Evolutionary conservation across 116 monocot species (phyloP).

Genomic region (Zostera marina): DNA sequence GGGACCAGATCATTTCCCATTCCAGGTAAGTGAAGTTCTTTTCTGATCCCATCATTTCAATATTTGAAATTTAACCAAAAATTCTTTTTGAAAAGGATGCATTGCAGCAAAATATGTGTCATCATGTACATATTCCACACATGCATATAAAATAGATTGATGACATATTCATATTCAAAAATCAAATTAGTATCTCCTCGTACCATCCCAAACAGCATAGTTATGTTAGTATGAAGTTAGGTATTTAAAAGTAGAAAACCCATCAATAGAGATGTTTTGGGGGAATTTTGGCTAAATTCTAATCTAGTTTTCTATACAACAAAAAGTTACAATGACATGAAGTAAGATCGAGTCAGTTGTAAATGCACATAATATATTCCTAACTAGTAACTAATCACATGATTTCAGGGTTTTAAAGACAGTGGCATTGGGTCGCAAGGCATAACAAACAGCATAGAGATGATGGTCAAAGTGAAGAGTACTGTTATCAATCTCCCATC

Average conservation of each 20-base stretch:
- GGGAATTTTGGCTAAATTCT: no score
- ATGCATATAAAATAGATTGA: no score
- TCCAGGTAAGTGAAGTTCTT: constrained; percentile 41
- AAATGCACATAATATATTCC: neutral
- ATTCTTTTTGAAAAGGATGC: no score
- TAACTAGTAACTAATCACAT: neutral
- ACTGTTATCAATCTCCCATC: constrained; percentile 85
- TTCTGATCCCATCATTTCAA: neutral
- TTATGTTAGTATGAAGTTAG: no score
- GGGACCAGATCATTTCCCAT: constrained; percentile 95
- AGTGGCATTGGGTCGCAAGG: constrained; percentile 98
- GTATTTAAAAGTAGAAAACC: neutral
- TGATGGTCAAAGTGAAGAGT: constrained; percentile 97
- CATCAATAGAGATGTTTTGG: neutral
- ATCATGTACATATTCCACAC: no score
- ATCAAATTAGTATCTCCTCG: no score
- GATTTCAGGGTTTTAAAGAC: constrained; percentile 69
- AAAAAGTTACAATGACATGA: neutral
- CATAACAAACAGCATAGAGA: constrained; percentile 95
- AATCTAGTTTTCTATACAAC: neutral
- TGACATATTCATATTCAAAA: no score
- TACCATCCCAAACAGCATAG: no score
- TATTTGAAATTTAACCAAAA: neutral
- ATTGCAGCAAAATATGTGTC: neutral
- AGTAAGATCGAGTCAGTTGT: neutral